Evolutionary conservation across 495 filamentous ascomycete genomes (phyloP).

Genomic region (Neurospora sp.): DNA sequence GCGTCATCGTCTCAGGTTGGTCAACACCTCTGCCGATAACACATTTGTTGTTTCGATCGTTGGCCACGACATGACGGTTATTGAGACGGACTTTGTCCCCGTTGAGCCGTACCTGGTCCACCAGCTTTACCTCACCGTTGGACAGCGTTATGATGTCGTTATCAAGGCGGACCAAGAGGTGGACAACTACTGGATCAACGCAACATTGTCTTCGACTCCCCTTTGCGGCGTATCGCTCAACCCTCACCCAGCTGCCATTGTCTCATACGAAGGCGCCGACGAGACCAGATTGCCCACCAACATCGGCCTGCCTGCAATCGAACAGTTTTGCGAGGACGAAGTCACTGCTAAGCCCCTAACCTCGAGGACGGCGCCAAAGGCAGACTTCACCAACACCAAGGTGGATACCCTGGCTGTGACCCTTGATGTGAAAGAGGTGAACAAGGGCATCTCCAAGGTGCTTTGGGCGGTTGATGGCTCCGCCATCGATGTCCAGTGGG

Average conservation of each 20-base stretch:
- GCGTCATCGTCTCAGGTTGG: conserved; percentile 35
- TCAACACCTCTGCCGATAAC: conserved; percentile 37
- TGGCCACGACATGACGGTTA: conserved; percentile 34
- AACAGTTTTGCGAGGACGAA: conserved; percentile 7
- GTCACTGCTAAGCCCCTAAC: background rate
- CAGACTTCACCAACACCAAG: background rate
- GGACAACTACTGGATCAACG: conserved; percentile 42
- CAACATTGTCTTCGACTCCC: conserved; percentile 1
- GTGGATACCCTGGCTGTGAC: background rate
- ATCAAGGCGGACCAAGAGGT: conserved; percentile 41
- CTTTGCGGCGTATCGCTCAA: background rate
- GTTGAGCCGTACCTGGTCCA: conserved; percentile 31
- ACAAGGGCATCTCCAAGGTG: background rate
- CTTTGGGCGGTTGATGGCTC: conserved; percentile 17
- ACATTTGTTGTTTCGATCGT: conserved; percentile 24
- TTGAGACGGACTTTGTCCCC: conserved; percentile 33
- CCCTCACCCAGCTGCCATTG: conserved; percentile 9
- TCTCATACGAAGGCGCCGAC: conserved; percentile 4
- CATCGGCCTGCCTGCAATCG: background rate
- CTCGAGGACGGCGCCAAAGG: background rate
- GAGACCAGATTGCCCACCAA: conserved; percentile 3
- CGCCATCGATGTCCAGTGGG: conserved; percentile 20
- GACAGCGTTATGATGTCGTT: conserved; percentile 57
- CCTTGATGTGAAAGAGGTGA: background rate
- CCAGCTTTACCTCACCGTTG: conserved; percentile 44